Base-by-base conservation (phyloP, 2,329 filamentous ascomycete genomes). In the Laburnicola sp. region DNA sequence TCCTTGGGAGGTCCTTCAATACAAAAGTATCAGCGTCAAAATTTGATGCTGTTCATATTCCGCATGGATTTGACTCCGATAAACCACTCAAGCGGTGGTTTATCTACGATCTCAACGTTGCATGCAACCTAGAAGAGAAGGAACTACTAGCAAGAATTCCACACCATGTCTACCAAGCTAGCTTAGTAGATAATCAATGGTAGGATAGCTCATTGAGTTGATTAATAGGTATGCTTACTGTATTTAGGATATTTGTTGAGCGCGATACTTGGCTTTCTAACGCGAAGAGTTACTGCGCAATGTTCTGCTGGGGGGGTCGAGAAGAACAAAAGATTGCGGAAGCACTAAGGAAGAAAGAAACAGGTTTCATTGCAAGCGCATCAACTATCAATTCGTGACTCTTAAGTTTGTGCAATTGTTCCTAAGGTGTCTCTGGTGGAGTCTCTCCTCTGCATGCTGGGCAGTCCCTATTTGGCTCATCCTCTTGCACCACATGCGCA, bases 101-200 rank as follows among this genome's bases (percentile, higher is more conserved):
- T 42, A 46, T 50, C 48, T 50, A 46, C 48, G 48, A 50, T 45
- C 41, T 50, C 41, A 50, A 50, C 41, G 48, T 50, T 38, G 48
- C 16, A 16, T 16, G 16, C 16, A 16, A 16, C 16, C 16, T 16
- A 16, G 16, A 16, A 16, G 16, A 16, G 35, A 28, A 45, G 26
- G 48, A 50, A 26, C 31, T 50, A 27, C 32, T 46, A 22, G 48
- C 41, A 39, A 37, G 35, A 37, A 47, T 50, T 45, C 48, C 41
- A 45, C 48, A 50, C 34, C 23, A 46, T 39, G 34, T 45, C 41
- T 50, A 50, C 35, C 41, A 45, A 50, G 42, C 48, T 38, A 50
- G 48, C 44, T 46, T 45, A 35, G 41, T 45, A 45, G 35, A 50
- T 25, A 34, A 46, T 45, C 31, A 46, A 50, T 50, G 3, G 48